Evolutionary conservation across 169 alveolate species (phyloP).

Genomic region (Miamiensis avidus): DNA sequence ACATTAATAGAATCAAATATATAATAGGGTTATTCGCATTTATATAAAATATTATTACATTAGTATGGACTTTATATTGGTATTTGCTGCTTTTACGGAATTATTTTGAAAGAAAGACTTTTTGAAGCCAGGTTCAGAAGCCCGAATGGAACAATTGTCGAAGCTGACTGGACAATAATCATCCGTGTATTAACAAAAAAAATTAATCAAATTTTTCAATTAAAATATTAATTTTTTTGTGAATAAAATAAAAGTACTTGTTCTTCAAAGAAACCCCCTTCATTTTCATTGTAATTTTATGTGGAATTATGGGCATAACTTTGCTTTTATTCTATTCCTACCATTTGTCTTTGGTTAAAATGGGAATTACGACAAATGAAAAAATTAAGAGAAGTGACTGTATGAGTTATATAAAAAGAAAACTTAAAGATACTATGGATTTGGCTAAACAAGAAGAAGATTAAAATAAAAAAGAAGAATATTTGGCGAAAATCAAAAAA

Average conservation of each 20-base stretch:
- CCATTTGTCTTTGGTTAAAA: conserved; percentile 43
- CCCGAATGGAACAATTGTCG: conserved; percentile 39
- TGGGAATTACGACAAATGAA: conserved; percentile 51
- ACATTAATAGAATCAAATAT: neutral
- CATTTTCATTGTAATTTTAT: conserved; percentile 51
- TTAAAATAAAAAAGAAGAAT: conserved; percentile 5
- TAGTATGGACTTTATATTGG: conserved; percentile 53
- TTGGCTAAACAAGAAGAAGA: neutral
- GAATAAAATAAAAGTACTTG: conserved; percentile 13
- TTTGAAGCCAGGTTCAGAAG: conserved; percentile 41
- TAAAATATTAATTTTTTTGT: neutral
- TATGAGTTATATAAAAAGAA: conserved; percentile 27
- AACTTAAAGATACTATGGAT: conserved; percentile 20
- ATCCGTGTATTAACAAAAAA: neutral
- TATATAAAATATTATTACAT: no score
- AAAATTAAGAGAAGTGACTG: conserved; percentile 52
- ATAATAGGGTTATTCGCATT: no score
- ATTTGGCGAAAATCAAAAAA: neutral
- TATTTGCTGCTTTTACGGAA: conserved; percentile 34
- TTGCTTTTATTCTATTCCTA: conserved; percentile 47
- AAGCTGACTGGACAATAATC: conserved; percentile 38
- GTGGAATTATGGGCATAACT: conserved; percentile 51
- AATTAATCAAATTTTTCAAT: no score
- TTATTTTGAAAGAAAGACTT: conserved; percentile 32
- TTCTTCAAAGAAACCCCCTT: conserved; percentile 51